These are phyloP conservation scores for Trametes villosa DNA, from an alignment of 768 basidiomycete genomes.

Conservation along the genomic window DNA sequence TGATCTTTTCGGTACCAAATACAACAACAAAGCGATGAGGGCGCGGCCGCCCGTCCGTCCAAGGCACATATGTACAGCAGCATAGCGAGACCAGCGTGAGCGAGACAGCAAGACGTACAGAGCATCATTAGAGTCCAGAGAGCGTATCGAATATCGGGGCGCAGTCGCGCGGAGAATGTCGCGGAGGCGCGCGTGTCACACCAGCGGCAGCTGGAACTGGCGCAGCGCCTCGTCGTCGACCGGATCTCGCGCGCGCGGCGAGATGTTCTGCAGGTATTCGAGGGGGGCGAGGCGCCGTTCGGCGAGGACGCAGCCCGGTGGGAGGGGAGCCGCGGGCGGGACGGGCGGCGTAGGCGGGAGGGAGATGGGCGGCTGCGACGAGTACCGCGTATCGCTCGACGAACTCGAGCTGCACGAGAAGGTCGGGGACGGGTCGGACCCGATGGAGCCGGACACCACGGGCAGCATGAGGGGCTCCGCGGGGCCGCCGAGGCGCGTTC, in stretches of 20 bases:
- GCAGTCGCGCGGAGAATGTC: not conserved
- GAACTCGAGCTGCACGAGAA: conserved; percentile 10
- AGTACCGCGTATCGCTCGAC: conserved; percentile 3
- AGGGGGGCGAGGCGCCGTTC: conserved; percentile 31
- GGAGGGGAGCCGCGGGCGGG: conserved; percentile 15
- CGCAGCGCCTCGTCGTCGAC: conserved; percentile 32
- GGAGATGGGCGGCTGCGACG: not conserved
- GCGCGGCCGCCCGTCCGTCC: not conserved
- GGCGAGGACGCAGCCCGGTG: conserved; percentile 7
- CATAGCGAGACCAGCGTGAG: not conserved
- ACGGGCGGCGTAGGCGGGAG: conserved; percentile 3
- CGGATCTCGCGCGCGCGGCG: conserved; percentile 30
- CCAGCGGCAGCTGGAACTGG: conserved; percentile 15
- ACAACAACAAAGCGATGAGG: not conserved
- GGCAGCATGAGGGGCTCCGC: conserved; percentile 6
- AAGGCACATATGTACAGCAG: not conserved
- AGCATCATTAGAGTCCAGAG: not conserved
- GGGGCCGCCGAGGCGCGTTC: conserved; percentile 2
- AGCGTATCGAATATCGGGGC: not conserved
- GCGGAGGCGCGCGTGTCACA: not conserved
- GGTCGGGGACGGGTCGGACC: not conserved
- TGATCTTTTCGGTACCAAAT: not conserved
- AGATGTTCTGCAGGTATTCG: conserved; percentile 33
- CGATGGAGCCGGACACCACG: not conserved
- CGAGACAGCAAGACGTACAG: not conserved